Evolutionary conservation across 1,284 basidiomycete species (phyloP).

Genomic region (Exsudoporus floridanus): DNA sequence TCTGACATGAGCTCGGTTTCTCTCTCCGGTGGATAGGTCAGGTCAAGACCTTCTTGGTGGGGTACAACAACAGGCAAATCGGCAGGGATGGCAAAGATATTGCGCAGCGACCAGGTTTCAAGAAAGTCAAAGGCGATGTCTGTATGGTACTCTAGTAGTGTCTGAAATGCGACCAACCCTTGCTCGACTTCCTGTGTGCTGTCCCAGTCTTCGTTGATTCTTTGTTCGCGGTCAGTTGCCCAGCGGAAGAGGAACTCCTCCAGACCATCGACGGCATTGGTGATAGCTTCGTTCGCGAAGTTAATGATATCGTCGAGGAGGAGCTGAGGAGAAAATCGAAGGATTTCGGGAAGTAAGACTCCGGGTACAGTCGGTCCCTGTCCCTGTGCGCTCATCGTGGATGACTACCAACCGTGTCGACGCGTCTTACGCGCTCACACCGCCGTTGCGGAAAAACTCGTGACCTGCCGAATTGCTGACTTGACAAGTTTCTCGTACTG

Average conservation of each 20-base stretch:
- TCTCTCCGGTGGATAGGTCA: slow-evolving; percentile 47
- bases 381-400: slow-evolving; percentile 30
- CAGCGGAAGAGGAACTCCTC: slow-evolving; percentile 71
- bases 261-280: slow-evolving; percentile 70
- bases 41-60: slow-evolving; percentile 60
- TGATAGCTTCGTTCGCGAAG: slow-evolving; percentile 64
- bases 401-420: slow-evolving; percentile 6
- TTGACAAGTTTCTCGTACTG: neutral
- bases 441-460: neutral
- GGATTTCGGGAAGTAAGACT: slow-evolving; percentile 60
- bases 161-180: slow-evolving; percentile 74
- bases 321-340: slow-evolving; percentile 67
- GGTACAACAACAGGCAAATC: slow-evolving; percentile 67
- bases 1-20: slow-evolving; percentile 62
- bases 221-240: slow-evolving; percentile 55
- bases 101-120: slow-evolving; percentile 74
- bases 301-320: slow-evolving; percentile 70
- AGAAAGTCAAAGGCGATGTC: slow-evolving; percentile 81
- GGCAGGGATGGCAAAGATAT: slow-evolving; percentile 69
- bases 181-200: slow-evolving; percentile 68
- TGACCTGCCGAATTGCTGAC: neutral
- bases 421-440: slow-evolving; percentile 20
- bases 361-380: slow-evolving; percentile 41
- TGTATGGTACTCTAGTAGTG: slow-evolving; percentile 72
- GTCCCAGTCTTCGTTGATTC: slow-evolving; percentile 48